These are phyloP conservation scores for Suillus clintonianus DNA, from an alignment of 768 basidiomycete genomes.

Conservation along the genomic window DNA sequence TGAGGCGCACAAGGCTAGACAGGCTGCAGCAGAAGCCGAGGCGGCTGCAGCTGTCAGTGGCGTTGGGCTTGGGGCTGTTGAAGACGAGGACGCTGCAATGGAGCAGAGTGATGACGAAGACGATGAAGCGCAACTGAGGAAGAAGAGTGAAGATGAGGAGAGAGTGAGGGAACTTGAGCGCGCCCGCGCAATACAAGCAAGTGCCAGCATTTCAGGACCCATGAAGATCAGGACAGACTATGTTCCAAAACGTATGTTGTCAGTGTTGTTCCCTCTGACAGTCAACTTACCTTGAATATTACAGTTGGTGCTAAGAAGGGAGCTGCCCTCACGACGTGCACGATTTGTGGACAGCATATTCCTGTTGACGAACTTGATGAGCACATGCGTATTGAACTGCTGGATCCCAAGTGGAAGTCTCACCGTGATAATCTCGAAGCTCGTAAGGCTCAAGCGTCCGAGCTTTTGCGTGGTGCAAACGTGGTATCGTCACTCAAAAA, in stretches of 20 bases:
- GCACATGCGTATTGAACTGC: slow-evolving; percentile 96
- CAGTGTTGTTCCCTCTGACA: background rate
- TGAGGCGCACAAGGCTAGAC: slow-evolving; percentile 76
- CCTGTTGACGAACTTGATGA: slow-evolving; percentile 95
- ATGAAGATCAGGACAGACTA: slow-evolving; percentile 98
- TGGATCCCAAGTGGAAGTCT: slow-evolving; percentile 98
- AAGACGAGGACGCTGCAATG: slow-evolving; percentile 61
- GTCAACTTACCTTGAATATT: slow-evolving; percentile 8
- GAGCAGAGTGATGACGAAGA: slow-evolving; percentile 90
- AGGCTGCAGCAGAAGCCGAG: slow-evolving; percentile 84
- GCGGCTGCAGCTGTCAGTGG: slow-evolving; percentile 78
- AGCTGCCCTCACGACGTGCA: slow-evolving; percentile 79
- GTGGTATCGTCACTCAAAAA: slow-evolving; percentile 92
- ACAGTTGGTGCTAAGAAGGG: slow-evolving; percentile 66
- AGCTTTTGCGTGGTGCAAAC: slow-evolving; percentile 88
- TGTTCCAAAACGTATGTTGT: slow-evolving; percentile 82
- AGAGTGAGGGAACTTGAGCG: slow-evolving; percentile 69
- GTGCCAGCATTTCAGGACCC: slow-evolving; percentile 71
- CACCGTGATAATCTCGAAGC: slow-evolving; percentile 88
- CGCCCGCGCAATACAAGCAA: slow-evolving; percentile 80
- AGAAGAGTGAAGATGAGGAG: slow-evolving; percentile 69
- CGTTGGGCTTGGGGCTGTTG: slow-evolving; percentile 47
- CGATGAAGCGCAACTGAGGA: slow-evolving; percentile 59
- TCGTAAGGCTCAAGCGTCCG: slow-evolving; percentile 86
- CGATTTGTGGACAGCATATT: slow-evolving; percentile 94